Base-by-base conservation (phyloP, 257 asterid species). In the Galeopsis tetrahit region DNA sequence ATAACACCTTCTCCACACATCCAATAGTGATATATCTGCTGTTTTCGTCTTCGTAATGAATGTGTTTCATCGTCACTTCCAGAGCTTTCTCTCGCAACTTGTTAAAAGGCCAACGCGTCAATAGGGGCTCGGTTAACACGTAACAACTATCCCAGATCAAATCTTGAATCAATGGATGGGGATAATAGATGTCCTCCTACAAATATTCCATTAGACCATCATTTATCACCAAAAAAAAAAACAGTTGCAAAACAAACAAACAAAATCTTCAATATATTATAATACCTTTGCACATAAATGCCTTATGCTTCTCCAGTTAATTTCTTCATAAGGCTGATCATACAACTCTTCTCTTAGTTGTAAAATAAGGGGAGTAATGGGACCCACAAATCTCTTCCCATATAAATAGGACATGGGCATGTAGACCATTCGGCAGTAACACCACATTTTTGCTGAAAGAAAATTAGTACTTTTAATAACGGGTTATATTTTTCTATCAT, bases 391-490 rank as follows among this genome's bases (percentile, higher is more conserved):
- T 70, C 89, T 85, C 82, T 86, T 89, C 35, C 93, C 96, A 52
- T 89, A 87, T 67, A 89, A 74, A 74, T 89, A 89, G 2, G 96
- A 89, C 96, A 89, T 87, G 33, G 96, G 96, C 96, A 89, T 87
- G 87, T 85, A 87, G 42, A 87, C 90, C 90, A 85, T 85, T 57
- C 96, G 86, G 35, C 87, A 77, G 76, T 89, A 89, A 84, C 96
- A 89, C 93, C 91, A 87, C 93, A 85, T 87, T 44, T 89, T 89
- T 34, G 91, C 96, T 89, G 85, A 85, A 21, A 21, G 28, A 21
- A 21, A 21, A 21, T 21, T 0, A 21, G 1, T 21, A 21, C 28
- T 21, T 21, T 21, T 21, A 21, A 21, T 21, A 21, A 21, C 28
- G 28, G 28, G 28, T 21, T 21, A 21, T 21, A 21, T 21, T 21